Evolutionary conservation across 2,329 filamentous ascomycete species (phyloP).

Genomic region (Trichoderma cornu-damae): DNA sequence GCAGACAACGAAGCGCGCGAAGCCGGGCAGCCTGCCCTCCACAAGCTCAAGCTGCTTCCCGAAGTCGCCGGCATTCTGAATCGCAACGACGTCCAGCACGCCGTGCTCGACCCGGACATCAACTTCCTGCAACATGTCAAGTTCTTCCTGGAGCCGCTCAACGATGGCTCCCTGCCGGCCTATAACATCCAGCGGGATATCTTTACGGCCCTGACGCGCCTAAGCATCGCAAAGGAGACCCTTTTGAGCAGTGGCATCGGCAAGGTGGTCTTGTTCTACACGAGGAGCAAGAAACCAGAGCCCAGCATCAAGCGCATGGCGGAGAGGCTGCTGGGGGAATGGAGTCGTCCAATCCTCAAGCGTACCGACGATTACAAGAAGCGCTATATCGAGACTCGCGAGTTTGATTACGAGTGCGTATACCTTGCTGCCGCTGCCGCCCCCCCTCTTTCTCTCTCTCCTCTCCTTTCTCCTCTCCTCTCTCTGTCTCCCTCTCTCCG

Average conservation of each 20-base stretch:
- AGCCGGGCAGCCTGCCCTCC: slow-evolving; percentile 72
- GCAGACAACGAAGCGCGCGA: slow-evolving; percentile 79
- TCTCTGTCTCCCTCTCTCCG: too few species aligned
- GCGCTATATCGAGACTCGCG: slow-evolving; percentile 59
- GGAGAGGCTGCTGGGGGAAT: slow-evolving; percentile 86
- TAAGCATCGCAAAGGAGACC: slow-evolving; percentile 87
- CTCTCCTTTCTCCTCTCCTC: neutral
- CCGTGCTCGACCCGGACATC: slow-evolving; percentile 87
- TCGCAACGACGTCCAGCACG: slow-evolving; percentile 77
- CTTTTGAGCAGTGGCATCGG: slow-evolving; percentile 89
- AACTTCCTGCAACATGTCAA: slow-evolving; percentile 93
- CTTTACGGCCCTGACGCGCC: slow-evolving; percentile 69
- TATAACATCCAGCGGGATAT: slow-evolving; percentile 97
- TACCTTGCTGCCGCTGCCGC: too few species aligned
- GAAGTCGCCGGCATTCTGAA: slow-evolving; percentile 86
- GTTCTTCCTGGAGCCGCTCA: slow-evolving; percentile 94
- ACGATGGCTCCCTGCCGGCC: slow-evolving; percentile 87
- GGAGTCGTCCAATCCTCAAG: slow-evolving; percentile 91
- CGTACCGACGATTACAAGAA: slow-evolving; percentile 94
- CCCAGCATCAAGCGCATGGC: slow-evolving; percentile 87
- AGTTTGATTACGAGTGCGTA: slow-evolving; percentile 59
- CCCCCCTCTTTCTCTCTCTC: neutral
- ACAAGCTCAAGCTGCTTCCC: slow-evolving; percentile 91
- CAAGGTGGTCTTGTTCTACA: slow-evolving; percentile 96
- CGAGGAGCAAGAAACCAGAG: slow-evolving; percentile 87